These are phyloP conservation scores for Celoporthe dispersa DNA, from an alignment of 2,329 filamentous ascomycete species.

Conservation along the genomic window DNA sequence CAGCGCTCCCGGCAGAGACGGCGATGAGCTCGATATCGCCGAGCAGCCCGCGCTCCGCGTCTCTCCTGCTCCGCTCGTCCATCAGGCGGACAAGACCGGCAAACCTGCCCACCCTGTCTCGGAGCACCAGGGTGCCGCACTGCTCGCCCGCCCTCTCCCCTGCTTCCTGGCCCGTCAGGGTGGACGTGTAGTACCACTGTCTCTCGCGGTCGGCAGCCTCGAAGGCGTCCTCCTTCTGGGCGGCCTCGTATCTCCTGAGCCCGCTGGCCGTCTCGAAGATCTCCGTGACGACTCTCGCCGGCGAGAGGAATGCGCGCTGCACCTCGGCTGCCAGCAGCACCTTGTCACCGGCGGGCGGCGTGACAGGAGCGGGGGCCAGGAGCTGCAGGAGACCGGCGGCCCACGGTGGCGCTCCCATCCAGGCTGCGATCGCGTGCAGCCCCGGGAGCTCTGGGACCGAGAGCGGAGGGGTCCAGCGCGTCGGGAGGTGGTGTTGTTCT, in stretches of 20 bases:
- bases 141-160: background rate
- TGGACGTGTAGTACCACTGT: background rate
- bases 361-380: background rate
- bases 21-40: background rate
- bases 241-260: background rate
- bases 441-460: background rate
- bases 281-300: background rate
- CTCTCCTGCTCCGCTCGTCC: background rate
- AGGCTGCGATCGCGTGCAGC: background rate
- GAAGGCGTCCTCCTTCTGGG: background rate
- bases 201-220: constrained; percentile 3
- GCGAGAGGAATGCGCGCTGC: background rate
- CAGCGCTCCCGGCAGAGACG: background rate
- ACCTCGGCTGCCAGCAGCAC: background rate
- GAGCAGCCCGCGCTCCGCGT: background rate
- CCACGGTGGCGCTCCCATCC: background rate
- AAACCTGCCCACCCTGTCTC: background rate
- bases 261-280: background rate
- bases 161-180: background rate
- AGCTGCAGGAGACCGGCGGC: background rate
- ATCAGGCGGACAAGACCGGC: background rate
- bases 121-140: background rate
- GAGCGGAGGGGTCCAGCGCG: background rate
- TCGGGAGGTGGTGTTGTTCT: no score
- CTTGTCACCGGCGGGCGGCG: background rate